Evolutionary conservation across 805 yeast genomes (phyloP).

Genomic region (Candida michaelii): DNA sequence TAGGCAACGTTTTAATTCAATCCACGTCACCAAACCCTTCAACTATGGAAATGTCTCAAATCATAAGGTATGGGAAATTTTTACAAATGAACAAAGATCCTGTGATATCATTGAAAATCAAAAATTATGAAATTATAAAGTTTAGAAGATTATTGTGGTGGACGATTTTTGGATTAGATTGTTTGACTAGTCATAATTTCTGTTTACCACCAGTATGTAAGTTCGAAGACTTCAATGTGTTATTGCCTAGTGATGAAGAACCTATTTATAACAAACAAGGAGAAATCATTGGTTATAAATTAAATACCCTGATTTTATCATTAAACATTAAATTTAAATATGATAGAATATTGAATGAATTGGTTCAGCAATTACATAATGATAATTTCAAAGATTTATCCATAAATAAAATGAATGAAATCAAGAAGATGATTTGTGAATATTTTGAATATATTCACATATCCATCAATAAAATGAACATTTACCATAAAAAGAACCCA

Average conservation of each 20-base stretch:
- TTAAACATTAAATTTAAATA: conserved; percentile 55
- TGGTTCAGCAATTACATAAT: conserved; percentile 52
- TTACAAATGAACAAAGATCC: conserved; percentile 63
- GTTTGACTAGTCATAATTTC: conserved; percentile 54
- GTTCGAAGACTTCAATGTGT: conserved; percentile 54
- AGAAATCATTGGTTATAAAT: conserved; percentile 30
- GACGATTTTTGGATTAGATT: conserved; percentile 62
- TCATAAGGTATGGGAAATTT: conserved; percentile 56
- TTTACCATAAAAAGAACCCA: conserved; percentile 32
- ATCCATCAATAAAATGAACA: conserved; percentile 42
- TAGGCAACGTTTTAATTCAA: conserved; percentile 50
- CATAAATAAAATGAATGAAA: conserved; percentile 40
- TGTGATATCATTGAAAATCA: conserved; percentile 48
- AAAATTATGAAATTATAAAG: conserved; percentile 49
- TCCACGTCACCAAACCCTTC: conserved; percentile 58
- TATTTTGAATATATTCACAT: conserved; percentile 51
- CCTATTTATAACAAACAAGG: conserved; percentile 29
- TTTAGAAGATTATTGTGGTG: conserved; percentile 63
- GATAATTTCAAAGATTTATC: conserved; percentile 44
- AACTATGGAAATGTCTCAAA: conserved; percentile 53
- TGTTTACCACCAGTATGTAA: conserved; percentile 55
- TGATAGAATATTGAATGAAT: conserved; percentile 51
- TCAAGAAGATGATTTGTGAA: conserved; percentile 50
- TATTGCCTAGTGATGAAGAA: conserved; percentile 51
- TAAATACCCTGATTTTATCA: conserved; percentile 48